phyloP scores from a whole-genome alignment of 345 rosid genomes.

The Citrus medica region DNA sequence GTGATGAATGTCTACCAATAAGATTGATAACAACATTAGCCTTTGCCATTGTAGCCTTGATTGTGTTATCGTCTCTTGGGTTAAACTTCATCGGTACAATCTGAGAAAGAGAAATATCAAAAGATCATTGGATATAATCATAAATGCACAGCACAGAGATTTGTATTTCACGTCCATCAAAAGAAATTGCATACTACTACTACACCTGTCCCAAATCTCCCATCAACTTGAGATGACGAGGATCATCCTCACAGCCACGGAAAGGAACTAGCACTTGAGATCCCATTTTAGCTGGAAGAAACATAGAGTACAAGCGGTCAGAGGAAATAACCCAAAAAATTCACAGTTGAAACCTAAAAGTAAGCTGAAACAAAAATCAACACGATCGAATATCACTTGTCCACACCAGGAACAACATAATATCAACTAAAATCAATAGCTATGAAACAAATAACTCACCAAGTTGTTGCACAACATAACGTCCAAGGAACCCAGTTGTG shows the following conservation, averaged over 20 bases:
- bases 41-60: conserved; percentile 99
- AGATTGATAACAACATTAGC: conserved; percentile 98
- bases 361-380: neutral
- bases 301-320: neutral
- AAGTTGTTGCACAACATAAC: conserved; percentile 96
- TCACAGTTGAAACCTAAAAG: neutral
- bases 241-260: conserved; percentile 88
- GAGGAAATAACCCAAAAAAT: neutral
- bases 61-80: conserved; percentile 87
- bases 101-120: conserved; percentile 36
- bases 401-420: neutral
- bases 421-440: neutral
- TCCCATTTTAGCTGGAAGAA: conserved; percentile 81
- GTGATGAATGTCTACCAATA: conserved; percentile 50
- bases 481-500: conserved; percentile 97
- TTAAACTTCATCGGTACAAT: conserved; percentile 91
- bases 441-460: conserved; percentile 47
- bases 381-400: neutral
- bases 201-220: conserved; percentile 98
- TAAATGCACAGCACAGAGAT: neutral
- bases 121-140: neutral
- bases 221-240: conserved; percentile 96
- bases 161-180: neutral
- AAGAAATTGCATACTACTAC: neutral
- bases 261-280: conserved; percentile 97